These are phyloP conservation scores for Pachysandra terminalis DNA, from an alignment of 164 flowering plant species.

Conservation along the genomic window DNA sequence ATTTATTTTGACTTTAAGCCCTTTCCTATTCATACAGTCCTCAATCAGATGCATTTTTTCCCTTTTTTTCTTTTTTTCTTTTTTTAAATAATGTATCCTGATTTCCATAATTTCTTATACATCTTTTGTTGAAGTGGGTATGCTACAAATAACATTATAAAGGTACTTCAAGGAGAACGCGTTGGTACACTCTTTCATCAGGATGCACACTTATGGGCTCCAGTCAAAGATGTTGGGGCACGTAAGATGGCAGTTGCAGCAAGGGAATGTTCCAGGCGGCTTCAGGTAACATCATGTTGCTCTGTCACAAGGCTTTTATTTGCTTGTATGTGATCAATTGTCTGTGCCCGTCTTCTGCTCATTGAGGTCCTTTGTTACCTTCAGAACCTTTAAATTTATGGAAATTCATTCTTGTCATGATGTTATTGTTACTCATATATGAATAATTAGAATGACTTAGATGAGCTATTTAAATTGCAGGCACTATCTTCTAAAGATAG, in stretches of 20 bases:
- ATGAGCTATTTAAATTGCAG: constrained; percentile 34
- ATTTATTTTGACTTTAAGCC: background rate
- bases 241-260: constrained; percentile 97
- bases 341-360: background rate
- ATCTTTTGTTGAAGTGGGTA: constrained; percentile 57
- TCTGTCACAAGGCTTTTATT: background rate
- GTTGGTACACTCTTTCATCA: constrained; percentile 91
- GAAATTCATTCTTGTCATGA: background rate
- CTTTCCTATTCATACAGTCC: no score
- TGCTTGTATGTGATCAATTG: background rate
- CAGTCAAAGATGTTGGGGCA: constrained; percentile 46
- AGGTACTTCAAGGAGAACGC: constrained; percentile 72
- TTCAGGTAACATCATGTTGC: constrained; percentile 55
- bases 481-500: constrained; percentile 66
- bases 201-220: constrained; percentile 65
- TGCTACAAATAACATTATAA: constrained; percentile 58
- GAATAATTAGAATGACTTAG: background rate
- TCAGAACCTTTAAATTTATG: background rate
- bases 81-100: no score
- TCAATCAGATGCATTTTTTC: no score
- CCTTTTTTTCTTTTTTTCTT: no score
- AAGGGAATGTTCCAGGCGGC: constrained; percentile 84
- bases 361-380: background rate
- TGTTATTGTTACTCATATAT: background rate
- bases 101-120: constrained; percentile 13